phyloP scores from a whole-genome alignment of 345 rosid genomes.

The Eucalyptus marginata region DNA sequence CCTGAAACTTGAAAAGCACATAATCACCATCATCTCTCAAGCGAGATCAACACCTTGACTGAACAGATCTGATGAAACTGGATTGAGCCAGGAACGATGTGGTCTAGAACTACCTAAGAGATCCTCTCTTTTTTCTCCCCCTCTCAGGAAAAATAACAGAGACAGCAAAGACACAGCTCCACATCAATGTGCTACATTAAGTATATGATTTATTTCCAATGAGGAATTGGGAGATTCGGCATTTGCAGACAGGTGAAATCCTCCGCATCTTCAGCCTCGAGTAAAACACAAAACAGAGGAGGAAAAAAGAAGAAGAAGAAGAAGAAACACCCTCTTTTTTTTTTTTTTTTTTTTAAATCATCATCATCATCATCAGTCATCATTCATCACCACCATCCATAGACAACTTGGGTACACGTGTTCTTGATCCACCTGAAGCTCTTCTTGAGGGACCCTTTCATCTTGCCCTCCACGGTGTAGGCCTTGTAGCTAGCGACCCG shows the following conservation, averaged over 20 bases:
- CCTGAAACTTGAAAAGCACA: not conserved
- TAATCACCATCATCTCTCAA: not conserved
- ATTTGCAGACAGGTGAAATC: not conserved
- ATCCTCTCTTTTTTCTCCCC: not conserved
- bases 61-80: not conserved
- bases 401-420: constrained; percentile 45
- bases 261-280: not conserved
- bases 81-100: not conserved
- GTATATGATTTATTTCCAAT: not conserved
- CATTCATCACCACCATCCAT: constrained; percentile 42
- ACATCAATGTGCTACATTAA: not conserved
- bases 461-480: constrained; percentile 75
- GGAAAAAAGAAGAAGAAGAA: not conserved
- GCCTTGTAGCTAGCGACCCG: constrained; percentile 84
- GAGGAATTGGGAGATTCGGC: not conserved
- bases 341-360: not conserved
- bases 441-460: constrained; percentile 81
- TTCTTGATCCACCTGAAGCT: constrained; percentile 88
- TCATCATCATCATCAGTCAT: constrained; percentile 26
- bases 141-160: not conserved
- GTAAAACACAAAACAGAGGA: not conserved
- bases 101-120: not conserved
- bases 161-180: not conserved
- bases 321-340: not conserved
- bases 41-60: not conserved